These are phyloP conservation scores for Nicotiana otophora DNA, from an alignment of 257 asterid species.

Conservation along the genomic window DNA sequence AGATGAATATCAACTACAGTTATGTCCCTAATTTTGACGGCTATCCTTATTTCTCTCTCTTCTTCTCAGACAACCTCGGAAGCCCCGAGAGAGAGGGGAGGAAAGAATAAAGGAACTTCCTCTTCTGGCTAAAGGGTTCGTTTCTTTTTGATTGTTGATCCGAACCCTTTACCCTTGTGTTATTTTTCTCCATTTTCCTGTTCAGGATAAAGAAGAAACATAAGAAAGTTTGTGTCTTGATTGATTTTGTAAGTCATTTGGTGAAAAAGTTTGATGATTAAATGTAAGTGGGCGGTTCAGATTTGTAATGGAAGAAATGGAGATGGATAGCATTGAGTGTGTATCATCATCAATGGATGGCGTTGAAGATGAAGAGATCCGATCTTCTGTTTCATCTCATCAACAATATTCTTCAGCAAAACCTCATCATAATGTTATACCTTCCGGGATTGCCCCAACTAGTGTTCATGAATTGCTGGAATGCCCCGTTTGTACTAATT, in stretches of 20 bases:
- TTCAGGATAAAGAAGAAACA: neutral
- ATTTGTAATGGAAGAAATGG: slow-evolving; percentile 30
- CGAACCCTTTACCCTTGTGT: neutral
- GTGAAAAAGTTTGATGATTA: neutral
- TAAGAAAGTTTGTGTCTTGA: neutral
- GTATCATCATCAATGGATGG: slow-evolving; percentile 59
- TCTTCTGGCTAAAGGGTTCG: slow-evolving; percentile 15
- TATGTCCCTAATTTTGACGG: slow-evolving; percentile 31
- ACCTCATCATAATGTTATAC: slow-evolving; percentile 24
- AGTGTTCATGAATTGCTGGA: slow-evolving; percentile 86
- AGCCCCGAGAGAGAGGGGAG: neutral
- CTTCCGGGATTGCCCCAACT: slow-evolving; percentile 51
- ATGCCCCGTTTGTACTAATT: slow-evolving; percentile 87
- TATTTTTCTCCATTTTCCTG: neutral
- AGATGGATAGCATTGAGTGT: slow-evolving; percentile 67
- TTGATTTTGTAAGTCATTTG: neutral
- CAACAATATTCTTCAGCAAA: slow-evolving; percentile 37
- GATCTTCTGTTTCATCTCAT: slow-evolving; percentile 36
- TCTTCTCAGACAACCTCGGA: slow-evolving; percentile 21
- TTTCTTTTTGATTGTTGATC: neutral
- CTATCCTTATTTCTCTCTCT: slow-evolving; percentile 31
- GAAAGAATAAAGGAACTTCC: slow-evolving; percentile 16
- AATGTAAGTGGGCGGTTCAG: neutral
- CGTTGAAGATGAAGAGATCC: slow-evolving; percentile 75
- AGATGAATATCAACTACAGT: slow-evolving; percentile 26